These are phyloP conservation scores for Pseudogymnoascus sp. DNA, from an alignment of 2,329 filamentous ascomycete genomes.

Conservation along the genomic window DNA sequence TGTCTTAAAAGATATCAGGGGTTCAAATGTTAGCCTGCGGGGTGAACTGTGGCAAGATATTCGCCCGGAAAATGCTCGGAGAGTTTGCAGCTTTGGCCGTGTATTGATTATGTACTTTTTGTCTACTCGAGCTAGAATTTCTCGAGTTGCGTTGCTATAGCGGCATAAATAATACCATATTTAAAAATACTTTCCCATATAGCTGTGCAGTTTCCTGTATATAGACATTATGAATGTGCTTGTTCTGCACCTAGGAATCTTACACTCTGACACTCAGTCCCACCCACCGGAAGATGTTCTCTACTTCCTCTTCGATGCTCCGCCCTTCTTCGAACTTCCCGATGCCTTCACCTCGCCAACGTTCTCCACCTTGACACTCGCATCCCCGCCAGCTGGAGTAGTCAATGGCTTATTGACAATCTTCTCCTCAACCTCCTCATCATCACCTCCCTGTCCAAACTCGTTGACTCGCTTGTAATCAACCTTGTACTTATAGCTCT, in stretches of 20 bases:
- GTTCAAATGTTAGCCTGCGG: neutral
- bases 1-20: conserved; percentile 6
- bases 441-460: conserved; percentile 97
- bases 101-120: conserved; percentile 1
- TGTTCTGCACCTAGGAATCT: neutral
- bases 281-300: conserved; percentile 16
- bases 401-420: conserved; percentile 31
- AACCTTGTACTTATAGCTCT: conserved; percentile 83
- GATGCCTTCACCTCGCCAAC: conserved; percentile 35
- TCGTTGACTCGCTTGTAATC: conserved; percentile 93
- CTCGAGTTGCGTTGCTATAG: neutral
- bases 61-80: neutral
- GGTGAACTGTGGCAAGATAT: neutral
- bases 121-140: neutral
- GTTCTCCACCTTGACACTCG: conserved; percentile 17
- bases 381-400: conserved; percentile 18
- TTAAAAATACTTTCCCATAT: neutral
- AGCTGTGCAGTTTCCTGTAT: neutral
- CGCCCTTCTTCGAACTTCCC: conserved; percentile 41
- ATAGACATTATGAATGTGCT: neutral
- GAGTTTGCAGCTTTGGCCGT: neutral
- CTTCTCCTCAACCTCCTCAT: conserved; percentile 56
- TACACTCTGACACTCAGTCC: neutral
- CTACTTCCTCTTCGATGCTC: conserved; percentile 43
- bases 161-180: neutral